Conservation (phyloP, 306 rosid genomes). For the Lathyrus oleraceus region DNA sequence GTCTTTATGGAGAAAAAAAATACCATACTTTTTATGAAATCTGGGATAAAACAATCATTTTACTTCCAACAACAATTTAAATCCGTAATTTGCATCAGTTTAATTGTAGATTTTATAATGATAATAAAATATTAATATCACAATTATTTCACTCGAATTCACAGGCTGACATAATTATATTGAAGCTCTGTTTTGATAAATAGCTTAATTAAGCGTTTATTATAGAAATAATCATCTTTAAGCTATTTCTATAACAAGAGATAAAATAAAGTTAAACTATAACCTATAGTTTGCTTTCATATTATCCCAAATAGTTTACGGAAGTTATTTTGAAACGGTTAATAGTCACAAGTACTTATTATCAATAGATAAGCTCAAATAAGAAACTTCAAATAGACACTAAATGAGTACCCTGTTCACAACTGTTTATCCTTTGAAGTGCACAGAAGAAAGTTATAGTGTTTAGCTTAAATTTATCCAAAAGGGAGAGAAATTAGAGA, state of each 20-base stretch:
- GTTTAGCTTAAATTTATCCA: conserved; percentile 10
- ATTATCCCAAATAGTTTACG: neutral
- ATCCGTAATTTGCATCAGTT: neutral
- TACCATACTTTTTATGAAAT: no score
- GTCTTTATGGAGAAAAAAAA: no score
- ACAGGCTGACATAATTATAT: conserved; percentile 20
- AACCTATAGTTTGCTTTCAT: neutral
- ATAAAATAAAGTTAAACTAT: neutral
- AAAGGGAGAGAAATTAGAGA: neutral
- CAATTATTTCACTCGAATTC: conserved; percentile 2
- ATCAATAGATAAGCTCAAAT: neutral
- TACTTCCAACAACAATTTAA: no score
- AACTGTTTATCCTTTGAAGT: conserved; percentile 2
- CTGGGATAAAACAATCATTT: no score
- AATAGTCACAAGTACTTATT: neutral
- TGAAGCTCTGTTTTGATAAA: neutral
- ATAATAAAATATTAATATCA: neutral
- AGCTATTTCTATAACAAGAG: neutral
- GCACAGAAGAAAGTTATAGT: conserved; percentile 7
- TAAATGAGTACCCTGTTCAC: neutral
- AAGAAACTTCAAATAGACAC: neutral
- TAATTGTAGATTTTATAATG: neutral
- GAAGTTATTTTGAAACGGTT: neutral
- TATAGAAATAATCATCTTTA: neutral
- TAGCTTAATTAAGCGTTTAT: neutral